These are phyloP conservation scores for Leccinum fibrillosum DNA, from an alignment of 768 basidiomycete genomes.

Conservation along the genomic window DNA sequence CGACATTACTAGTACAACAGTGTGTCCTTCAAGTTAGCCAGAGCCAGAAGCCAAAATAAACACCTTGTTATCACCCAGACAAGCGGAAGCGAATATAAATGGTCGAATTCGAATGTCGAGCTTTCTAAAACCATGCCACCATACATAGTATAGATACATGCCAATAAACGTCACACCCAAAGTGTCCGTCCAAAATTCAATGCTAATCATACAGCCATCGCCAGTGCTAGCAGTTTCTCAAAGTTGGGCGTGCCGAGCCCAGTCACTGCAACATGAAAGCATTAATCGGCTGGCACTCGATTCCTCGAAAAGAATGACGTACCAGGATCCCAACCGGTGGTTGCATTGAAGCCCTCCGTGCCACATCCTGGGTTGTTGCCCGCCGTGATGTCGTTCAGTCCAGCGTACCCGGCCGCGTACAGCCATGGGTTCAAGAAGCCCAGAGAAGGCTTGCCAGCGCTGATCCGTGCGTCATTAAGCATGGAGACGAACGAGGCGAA, in stretches of 20 bases:
- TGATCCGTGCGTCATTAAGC: conserved; percentile 60
- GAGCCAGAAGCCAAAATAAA: too few species aligned
- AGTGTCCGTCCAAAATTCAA: background rate
- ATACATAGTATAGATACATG: background rate
- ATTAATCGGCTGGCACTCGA: background rate
- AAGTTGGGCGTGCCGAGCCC: conserved; percentile 57
- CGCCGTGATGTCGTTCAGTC: conserved; percentile 55
- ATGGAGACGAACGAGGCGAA: conserved; percentile 64
- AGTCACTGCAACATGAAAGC: conserved; percentile 37
- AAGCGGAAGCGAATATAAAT: background rate
- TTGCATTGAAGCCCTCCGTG: conserved; percentile 60
- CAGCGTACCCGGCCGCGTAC: conserved; percentile 35
- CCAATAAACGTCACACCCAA: background rate
- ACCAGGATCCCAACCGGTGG: conserved; percentile 60
- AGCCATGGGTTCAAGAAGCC: conserved; percentile 68
- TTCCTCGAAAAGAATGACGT: conserved; percentile 13
- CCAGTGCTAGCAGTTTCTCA: conserved; percentile 40
- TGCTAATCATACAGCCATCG: conserved; percentile 17
- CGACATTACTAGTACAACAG: too few species aligned
- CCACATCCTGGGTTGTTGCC: conserved; percentile 63
- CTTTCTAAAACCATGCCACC: background rate
- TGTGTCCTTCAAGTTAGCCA: too few species aligned
- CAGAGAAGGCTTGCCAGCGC: conserved; percentile 39
- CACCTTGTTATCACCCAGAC: background rate
- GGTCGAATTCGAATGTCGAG: background rate